A percentile compares a stretch with the other conserved stretches of the same genome.
phyloP scores from a whole-genome alignment of 257 asterid species.

The Linaria vulgaris region DNA sequence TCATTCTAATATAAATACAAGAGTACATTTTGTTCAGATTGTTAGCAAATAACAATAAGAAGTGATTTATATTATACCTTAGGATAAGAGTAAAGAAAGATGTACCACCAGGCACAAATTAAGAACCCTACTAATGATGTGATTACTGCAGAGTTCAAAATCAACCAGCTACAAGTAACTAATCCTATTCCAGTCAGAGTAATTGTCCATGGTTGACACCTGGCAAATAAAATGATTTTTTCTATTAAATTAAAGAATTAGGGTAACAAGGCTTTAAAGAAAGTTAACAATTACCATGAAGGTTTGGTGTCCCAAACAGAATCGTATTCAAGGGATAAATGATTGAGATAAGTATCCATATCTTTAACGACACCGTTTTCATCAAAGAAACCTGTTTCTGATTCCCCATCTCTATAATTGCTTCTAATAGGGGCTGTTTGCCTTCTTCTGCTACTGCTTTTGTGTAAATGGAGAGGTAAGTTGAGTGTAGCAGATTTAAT shows the following conservation, averaged over 20 bases:
- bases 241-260: not conserved
- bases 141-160: slow-evolving; percentile 48
- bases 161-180: slow-evolving; percentile 66
- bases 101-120: slow-evolving; percentile 81
- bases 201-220: slow-evolving; percentile 99
- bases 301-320: slow-evolving; percentile 98
- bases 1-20: not conserved
- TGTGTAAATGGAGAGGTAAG: slow-evolving; percentile 9
- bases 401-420: slow-evolving; percentile 37
- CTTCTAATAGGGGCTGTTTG: slow-evolving; percentile 31
- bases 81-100: slow-evolving; percentile 82
- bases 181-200: slow-evolving; percentile 58
- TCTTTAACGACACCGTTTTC: slow-evolving; percentile 80
- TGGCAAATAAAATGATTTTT: slow-evolving; percentile 23
- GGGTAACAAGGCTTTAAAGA: not conserved
- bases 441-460: slow-evolving; percentile 19
- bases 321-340: slow-evolving; percentile 83
- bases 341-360: slow-evolving; percentile 89
- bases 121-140: slow-evolving; percentile 47
- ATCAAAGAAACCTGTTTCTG: slow-evolving; percentile 52
- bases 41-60: no score
- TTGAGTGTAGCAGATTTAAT: slow-evolving; percentile 20
- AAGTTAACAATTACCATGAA: slow-evolving; percentile 49
- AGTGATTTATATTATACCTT: no score
- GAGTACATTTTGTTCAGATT: no score